Base-by-base conservation (phyloP, 202 grass and related monocot genomes). In the Hordeum pubiflorum region DNA sequence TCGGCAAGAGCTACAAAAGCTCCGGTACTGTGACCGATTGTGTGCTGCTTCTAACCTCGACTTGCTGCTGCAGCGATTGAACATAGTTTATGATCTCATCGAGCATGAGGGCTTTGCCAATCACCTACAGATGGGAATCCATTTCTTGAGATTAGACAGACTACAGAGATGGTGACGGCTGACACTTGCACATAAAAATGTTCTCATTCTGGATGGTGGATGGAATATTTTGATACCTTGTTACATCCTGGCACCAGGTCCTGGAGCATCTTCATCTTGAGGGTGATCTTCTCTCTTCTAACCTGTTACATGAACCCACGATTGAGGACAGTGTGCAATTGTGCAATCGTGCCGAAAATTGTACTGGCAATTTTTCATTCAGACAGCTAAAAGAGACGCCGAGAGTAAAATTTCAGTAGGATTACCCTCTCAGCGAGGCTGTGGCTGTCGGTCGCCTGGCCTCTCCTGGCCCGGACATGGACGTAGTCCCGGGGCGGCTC, bases 41-140 rank as follows among this genome's bases (percentile, higher is more conserved):
- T 64, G 7, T 36, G 63, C 12, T 0, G 18, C 1, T 18, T 78
- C 67, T 41, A 79, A 94, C 95, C 95, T 97, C 95, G n/a, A 97
- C 95, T 93, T 97, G 95, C 56, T 91, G 92, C 75, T 97, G 92
- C 72, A 97, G 82, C 13, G 95, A 94, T 50, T 97, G 95, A 39
- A 97, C 95, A 22, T 97, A 97, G 79, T 94, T 97, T 76, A 97
- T 97, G 74, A 97, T 97, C 86, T 97, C 95, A 71, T 97, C 95
- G 17, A 97, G 88, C 95, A 94, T 97, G 40, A 94, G 92, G 0
- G 95, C 95, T 86, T 97, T 97, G 63, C 95, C 92, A 33, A 89
- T 88, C 55, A 97, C 92, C 95, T 97, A 55, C 7, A 61, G 60
- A 3, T 43, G 22, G 4, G 14, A 76, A 75, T 29, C 27, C 27